Conservation (phyloP, 768 basidiomycete species). For the Hysterangium stoloniferum region DNA sequence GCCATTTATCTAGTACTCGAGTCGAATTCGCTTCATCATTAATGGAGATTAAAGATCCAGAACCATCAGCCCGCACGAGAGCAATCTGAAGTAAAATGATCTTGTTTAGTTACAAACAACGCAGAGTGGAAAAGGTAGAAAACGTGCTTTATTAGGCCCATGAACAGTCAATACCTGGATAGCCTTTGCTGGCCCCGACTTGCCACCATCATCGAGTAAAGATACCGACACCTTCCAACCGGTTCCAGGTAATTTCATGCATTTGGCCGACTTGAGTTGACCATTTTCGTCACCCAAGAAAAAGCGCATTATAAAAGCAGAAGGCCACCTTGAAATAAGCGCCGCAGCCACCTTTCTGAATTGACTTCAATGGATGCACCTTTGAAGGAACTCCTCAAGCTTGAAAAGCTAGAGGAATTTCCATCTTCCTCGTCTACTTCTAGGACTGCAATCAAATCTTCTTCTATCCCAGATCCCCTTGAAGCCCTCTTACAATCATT, state of each 20-base stretch:
- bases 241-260: slow-evolving; percentile 25
- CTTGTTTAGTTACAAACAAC: slow-evolving; percentile 16
- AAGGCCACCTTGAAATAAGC: background rate
- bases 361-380: slow-evolving; percentile 53
- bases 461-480: slow-evolving; percentile 49
- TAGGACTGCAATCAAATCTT: slow-evolving; percentile 29
- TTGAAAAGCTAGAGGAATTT: slow-evolving; percentile 50
- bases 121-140: slow-evolving; percentile 22
- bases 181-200: slow-evolving; percentile 26
- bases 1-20: slow-evolving; percentile 45
- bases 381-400: slow-evolving; percentile 71
- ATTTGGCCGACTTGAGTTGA: slow-evolving; percentile 55
- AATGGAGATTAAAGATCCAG: slow-evolving; percentile 36
- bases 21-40: slow-evolving; percentile 33
- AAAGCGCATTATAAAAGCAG: slow-evolving; percentile 50
- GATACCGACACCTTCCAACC: slow-evolving; percentile 28
- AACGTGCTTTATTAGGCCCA: slow-evolving; percentile 16
- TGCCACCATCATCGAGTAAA: slow-evolving; percentile 27
- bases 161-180: slow-evolving; percentile 34
- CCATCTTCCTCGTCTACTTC: slow-evolving; percentile 26
- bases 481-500: slow-evolving; percentile 56
- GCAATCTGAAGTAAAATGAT: slow-evolving; percentile 51
- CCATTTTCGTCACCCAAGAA: slow-evolving; percentile 75
- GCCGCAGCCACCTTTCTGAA: background rate
- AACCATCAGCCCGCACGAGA: slow-evolving; percentile 57